phyloP scores from a whole-genome alignment of 306 rosid genomes.

The Vigna reflexopilosa region DNA sequence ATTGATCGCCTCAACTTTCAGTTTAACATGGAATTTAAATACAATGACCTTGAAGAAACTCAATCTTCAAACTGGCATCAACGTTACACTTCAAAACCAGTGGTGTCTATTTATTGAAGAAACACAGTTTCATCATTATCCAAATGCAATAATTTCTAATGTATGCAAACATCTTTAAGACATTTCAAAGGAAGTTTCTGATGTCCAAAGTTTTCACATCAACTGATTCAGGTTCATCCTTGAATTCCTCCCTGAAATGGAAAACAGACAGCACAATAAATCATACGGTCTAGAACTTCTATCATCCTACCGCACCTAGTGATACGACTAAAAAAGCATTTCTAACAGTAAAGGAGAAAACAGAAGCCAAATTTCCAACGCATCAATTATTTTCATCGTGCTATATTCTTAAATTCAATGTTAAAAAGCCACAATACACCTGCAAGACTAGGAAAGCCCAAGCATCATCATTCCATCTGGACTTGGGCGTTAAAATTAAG shows the following conservation, averaged over 20 bases:
- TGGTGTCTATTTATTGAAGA: slow-evolving; percentile 67
- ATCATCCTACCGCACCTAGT: not conserved
- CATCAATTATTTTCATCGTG: not conserved
- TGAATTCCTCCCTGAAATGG: slow-evolving; percentile 92
- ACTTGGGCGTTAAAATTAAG: slow-evolving; percentile 15
- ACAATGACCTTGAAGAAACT: slow-evolving; percentile 43
- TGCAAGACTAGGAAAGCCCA: slow-evolving; percentile 10
- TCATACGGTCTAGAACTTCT: slow-evolving; percentile 21
- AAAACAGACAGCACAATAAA: slow-evolving; percentile 26
- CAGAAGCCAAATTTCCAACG: slow-evolving; percentile 13
- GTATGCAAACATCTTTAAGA: slow-evolving; percentile 41
- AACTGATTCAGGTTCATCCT: slow-evolving; percentile 67
- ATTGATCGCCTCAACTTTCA: slow-evolving; percentile 43
- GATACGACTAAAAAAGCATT: not conserved
- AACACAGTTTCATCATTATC: slow-evolving; percentile 55
- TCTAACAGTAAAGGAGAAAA: slow-evolving; percentile 6
- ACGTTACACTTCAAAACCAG: slow-evolving; percentile 51
- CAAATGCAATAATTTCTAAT: slow-evolving; percentile 52
- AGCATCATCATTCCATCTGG: slow-evolving; percentile 11
- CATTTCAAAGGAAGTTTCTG: slow-evolving; percentile 75
- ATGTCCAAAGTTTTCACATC: slow-evolving; percentile 83
- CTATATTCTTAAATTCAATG: not conserved
- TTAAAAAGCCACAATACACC: slow-evolving; percentile 17
- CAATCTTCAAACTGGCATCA: slow-evolving; percentile 48
- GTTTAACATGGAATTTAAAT: slow-evolving; percentile 39